Percentiles rank a stretch among this genome's conserved stretches.
phyloP scores from a whole-genome alignment of 2,329 filamentous ascomycete species.

The Alternaria angustiovoidea region DNA sequence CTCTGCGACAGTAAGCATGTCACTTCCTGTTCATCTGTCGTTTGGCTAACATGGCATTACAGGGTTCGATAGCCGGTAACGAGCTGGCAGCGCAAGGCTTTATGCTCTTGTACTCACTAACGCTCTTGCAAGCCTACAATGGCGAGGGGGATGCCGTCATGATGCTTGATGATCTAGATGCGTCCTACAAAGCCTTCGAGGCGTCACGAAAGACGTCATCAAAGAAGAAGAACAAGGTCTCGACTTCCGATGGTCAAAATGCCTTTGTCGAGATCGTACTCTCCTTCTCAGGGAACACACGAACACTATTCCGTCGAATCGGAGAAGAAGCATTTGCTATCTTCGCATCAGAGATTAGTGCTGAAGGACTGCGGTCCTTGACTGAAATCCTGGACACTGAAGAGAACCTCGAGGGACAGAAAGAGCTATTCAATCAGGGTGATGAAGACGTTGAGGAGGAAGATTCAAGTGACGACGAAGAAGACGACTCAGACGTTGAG shows the following conservation, averaged over 20 bases:
- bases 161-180: slow-evolving; percentile 80
- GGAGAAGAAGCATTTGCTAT: slow-evolving; percentile 87
- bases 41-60: slow-evolving; percentile 15
- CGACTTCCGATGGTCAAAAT: slow-evolving; percentile 34
- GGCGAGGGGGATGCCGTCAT: slow-evolving; percentile 86
- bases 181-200: slow-evolving; percentile 63
- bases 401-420: slow-evolving; percentile 83
- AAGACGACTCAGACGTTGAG: slow-evolving; percentile 56
- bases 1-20: slow-evolving; percentile 29
- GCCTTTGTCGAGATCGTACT: slow-evolving; percentile 83
- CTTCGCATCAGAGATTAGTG: slow-evolving; percentile 78
- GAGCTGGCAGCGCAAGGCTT: slow-evolving; percentile 67
- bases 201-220: slow-evolving; percentile 72
- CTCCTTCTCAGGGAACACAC: slow-evolving; percentile 87
- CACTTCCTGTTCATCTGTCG: too few relatives aligned
- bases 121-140: slow-evolving; percentile 88
- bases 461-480: slow-evolving; percentile 57
- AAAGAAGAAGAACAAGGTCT: slow-evolving; percentile 52
- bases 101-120: slow-evolving; percentile 81
- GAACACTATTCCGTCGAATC: slow-evolving; percentile 82
- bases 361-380: slow-evolving; percentile 73
- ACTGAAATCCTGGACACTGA: slow-evolving; percentile 76
- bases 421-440: slow-evolving; percentile 79
- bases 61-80: slow-evolving; percentile 39
- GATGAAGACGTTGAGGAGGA: slow-evolving; percentile 52